These are phyloP conservation scores for Ustilago trichophora DNA, from an alignment of 1,284 basidiomycete species.

Conservation along the genomic window DNA sequence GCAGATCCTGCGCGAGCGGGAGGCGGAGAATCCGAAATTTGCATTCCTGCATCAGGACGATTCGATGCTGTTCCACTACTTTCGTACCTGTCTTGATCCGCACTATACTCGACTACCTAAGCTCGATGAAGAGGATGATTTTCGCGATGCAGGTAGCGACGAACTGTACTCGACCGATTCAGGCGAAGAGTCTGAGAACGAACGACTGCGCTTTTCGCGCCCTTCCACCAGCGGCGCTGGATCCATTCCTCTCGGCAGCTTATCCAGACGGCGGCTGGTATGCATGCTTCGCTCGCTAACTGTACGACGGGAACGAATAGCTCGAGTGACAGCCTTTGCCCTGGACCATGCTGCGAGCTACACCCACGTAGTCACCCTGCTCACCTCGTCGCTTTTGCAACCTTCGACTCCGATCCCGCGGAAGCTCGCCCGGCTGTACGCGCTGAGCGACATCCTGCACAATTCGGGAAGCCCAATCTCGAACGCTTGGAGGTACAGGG, in stretches of 20 bases:
- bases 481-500: constrained; percentile 70
- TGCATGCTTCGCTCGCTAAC: constrained; percentile 86
- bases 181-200: constrained; percentile 86
- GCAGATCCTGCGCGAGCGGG: constrained; percentile 77
- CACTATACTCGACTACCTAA: constrained; percentile 69
- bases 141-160: constrained; percentile 35
- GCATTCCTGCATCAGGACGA: constrained; percentile 74
- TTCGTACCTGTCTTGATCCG: constrained; percentile 77
- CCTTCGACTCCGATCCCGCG: constrained; percentile 90
- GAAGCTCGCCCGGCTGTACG: constrained; percentile 91
- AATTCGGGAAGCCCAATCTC: constrained; percentile 88
- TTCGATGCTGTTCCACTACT: constrained; percentile 74
- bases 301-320: constrained; percentile 87
- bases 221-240: constrained; percentile 73
- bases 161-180: constrained; percentile 89
- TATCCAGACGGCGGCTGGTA: constrained; percentile 83
- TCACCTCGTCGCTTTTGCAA: constrained; percentile 68
- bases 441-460: constrained; percentile 96
- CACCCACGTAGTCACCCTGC: constrained; percentile 70
- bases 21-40: constrained; percentile 82
- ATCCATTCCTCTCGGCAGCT: constrained; percentile 73
- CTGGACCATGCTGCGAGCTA: constrained; percentile 83
- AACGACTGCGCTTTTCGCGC: constrained; percentile 77
- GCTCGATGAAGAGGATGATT: neutral
- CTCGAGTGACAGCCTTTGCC: constrained; percentile 92